Evolutionary conservation across 352 stramenopile species (phyloP), one percentile per base, ranked within the genome.

Genomic region (Globisporangium viniferum): DNA sequence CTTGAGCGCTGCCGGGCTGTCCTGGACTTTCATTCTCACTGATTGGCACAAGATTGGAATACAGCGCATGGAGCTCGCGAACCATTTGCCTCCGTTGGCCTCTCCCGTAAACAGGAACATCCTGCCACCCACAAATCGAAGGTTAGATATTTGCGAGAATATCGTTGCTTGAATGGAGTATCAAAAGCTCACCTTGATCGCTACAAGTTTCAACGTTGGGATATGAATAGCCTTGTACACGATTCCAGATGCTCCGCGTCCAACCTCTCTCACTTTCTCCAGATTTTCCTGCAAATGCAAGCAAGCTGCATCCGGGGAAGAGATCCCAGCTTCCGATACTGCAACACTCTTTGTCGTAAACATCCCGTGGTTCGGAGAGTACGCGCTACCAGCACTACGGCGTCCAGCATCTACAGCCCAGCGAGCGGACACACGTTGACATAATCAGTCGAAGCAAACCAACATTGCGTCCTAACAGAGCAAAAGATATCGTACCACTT

Each of bases 221-320:
- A 97, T 89, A 67, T 98, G 90, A n/a, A 98, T 89, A 6, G 89
- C 88, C 61, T 97, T 94, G 66, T 94, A 92, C 8, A 98, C 92
- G 5, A 94, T 79, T 15, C 91, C 92, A 36, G 84, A 94, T 35
- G 92, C 91, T 18, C 88, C 88, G 4, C 88, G 76, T 7, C 88
- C 88, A 24, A 95, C 75, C 64, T 95, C 88, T 59, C 79, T 80
- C 31, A 95, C 86, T 14, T 84, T 84, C 36, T 92, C 84, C 36
- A 95, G 73, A 41, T 95, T 91, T 70, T 95, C 86, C 77, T 95
- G 88, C 27, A 95, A 65, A 65, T 95, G 88, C 29, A 95, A 67
- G 49, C 80, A 90, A 14, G 78, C 72, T 27, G 85, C 76, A 70
- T 95, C 88, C 3, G 88, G 88, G 6, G 88, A 95, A 53, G 88